Evolutionary conservation across 164 flowering plant genomes (phyloP), one percentile per base, ranked within the genome.

Genomic region (Liriodendron chinense): DNA sequence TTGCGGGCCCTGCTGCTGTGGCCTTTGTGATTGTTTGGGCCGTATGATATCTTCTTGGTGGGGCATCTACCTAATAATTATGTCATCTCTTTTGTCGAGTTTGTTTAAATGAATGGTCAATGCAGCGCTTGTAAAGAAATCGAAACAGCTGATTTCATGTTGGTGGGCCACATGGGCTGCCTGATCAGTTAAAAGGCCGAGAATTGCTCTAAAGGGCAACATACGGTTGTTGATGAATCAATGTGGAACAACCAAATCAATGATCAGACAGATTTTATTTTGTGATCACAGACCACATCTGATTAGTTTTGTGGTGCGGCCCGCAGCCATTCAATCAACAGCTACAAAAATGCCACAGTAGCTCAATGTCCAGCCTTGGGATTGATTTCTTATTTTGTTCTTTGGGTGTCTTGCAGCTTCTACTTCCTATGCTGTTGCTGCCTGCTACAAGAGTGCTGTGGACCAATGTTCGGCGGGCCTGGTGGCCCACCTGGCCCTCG

Each of bases 361-460:
- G 43, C 43, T 34, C 43, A 34, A 16, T 14, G 59, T 53, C 18
- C 20, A 10, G 13, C 16, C 12, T 0, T 53, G 59, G 59, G 43
- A 34, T 16, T 53, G 59, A 53, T 53, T 12, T 53, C 10, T 8
- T 53, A 2, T 53, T 53, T 53, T 53, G 12, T 53, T 53, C 16
- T 53, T 53, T 53, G 20, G 9, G 59, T 53, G 59, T 53, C 18
- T 53, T 14, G 69, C 69, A 67, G 69, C 69, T 67, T 67, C 47
- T 67, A 67, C 69, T 67, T 67, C 26, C 69, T 67, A 47, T 67
- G 69, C 69, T 67, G 69, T 34, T 67, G 69, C 47, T 67, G 47
- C 69, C 43, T 67, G 47, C n/a, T 67, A 6, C 69, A 67, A 26
- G 5, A 34, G 49, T 67, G 69, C 12, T 67, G 69, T 16, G 69